Percentiles rank a stretch among this genome's conserved stretches.
These are phyloP conservation scores for Myriangium duriaei DNA, from an alignment of 2,329 filamentous ascomycete species.

Conservation along the genomic window DNA sequence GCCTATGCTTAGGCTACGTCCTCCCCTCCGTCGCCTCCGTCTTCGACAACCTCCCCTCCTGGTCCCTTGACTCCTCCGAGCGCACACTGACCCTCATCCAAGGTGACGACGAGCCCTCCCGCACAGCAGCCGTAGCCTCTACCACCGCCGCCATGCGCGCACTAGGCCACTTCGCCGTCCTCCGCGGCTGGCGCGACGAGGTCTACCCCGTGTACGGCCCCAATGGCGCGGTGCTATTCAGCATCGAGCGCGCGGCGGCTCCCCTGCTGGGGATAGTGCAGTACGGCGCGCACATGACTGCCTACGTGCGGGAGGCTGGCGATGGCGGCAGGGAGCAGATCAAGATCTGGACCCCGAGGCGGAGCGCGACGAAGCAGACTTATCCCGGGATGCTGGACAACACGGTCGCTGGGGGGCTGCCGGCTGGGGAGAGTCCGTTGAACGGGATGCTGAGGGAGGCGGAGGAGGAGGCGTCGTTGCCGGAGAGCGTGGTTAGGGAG, in stretches of 20 bases:
- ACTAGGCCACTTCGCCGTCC: slow-evolving; percentile 58
- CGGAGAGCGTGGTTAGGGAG: slow-evolving; percentile 53
- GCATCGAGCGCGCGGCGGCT: slow-evolving; percentile 63
- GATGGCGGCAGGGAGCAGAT: slow-evolving; percentile 38
- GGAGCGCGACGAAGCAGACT: slow-evolving; percentile 67
- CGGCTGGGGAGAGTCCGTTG: slow-evolving; percentile 65
- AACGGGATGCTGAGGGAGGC: slow-evolving; percentile 77
- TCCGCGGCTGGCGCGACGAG: slow-evolving; percentile 71
- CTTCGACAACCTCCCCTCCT: slow-evolving; percentile 43
- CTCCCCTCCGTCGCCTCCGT: slow-evolving; percentile 48
- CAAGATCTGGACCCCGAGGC: slow-evolving; percentile 72
- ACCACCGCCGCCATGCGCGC: slow-evolving; percentile 57
- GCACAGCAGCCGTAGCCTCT: slow-evolving; percentile 44
- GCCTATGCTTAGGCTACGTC: slow-evolving; percentile 48
- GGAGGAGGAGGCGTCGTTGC: slow-evolving; percentile 75
- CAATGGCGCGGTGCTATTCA: slow-evolving; percentile 51
- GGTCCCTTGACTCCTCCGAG: slow-evolving; percentile 46
- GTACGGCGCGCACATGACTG: slow-evolving; percentile 71
- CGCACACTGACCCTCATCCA: slow-evolving; percentile 50
- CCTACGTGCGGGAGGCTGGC: slow-evolving; percentile 43
- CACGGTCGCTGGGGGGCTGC: slow-evolving; percentile 76
- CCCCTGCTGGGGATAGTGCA: slow-evolving; percentile 63
- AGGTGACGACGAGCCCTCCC: slow-evolving; percentile 46
- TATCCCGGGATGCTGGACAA: slow-evolving; percentile 93
- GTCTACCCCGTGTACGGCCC: slow-evolving; percentile 62